Percentiles rank a stretch among this genome's conserved stretches.
Conservation (phyloP, 2,329 filamentous ascomycete genomes). For the Ophiognomonia clavigignenti-juglandacearum region DNA sequence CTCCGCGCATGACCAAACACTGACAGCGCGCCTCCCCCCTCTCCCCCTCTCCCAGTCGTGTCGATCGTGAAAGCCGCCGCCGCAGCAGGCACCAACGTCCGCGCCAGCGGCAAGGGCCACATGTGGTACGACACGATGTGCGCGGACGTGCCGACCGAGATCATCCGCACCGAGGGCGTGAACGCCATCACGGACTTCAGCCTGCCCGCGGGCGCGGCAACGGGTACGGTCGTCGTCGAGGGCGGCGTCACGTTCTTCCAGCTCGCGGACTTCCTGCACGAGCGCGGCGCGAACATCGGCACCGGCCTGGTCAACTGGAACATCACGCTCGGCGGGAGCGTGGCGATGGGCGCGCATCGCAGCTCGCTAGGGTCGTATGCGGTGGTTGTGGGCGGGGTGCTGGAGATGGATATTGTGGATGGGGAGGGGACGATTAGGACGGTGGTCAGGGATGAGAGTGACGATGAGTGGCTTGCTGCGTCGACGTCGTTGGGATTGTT, state of each 20-base stretch:
- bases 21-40: too few species aligned
- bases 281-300: slow-evolving; percentile 39
- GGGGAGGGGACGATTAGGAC: slow-evolving; percentile 38
- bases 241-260: slow-evolving; percentile 48
- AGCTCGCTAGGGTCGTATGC: slow-evolving; percentile 42
- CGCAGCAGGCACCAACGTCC: slow-evolving; percentile 33
- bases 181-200: slow-evolving; percentile 56
- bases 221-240: slow-evolving; percentile 43
- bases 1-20: background rate
- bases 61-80: slow-evolving; percentile 36
- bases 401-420: slow-evolving; percentile 45
- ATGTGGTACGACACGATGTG: slow-evolving; percentile 52
- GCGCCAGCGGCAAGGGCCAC: slow-evolving; percentile 45
- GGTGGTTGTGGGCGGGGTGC: slow-evolving; percentile 44
- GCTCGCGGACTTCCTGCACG: slow-evolving; percentile 45
- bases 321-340: slow-evolving; percentile 44
- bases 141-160: slow-evolving; percentile 42
- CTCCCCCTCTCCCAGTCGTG: slow-evolving; percentile 16
- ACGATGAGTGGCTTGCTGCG: slow-evolving; percentile 46
- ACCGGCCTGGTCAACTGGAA: slow-evolving; percentile 51
- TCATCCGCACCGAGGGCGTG: slow-evolving; percentile 47
- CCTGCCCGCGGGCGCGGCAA: slow-evolving; percentile 29
- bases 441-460: slow-evolving; percentile 34
- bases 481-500: slow-evolving; percentile 45
- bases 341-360: slow-evolving; percentile 49